Conservation (phyloP, 805 yeast species). For the Starmera quercuum region DNA sequence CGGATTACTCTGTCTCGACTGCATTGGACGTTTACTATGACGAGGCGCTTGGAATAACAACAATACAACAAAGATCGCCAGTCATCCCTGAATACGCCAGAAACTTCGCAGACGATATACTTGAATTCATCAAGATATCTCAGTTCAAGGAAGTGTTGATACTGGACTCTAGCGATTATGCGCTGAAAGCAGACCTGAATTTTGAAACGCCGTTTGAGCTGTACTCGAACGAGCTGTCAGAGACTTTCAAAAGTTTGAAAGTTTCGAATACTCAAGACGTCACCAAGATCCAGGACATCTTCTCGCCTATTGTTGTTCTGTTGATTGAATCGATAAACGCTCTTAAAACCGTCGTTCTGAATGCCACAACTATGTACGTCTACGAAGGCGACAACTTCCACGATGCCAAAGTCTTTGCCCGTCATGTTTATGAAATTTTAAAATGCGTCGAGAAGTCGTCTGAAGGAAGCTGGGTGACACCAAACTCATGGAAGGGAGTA, state of each 20-base stretch:
- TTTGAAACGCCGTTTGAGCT: constrained; percentile 9
- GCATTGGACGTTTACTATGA: constrained; percentile 59
- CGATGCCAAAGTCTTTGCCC: constrained; percentile 56
- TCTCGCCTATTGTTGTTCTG: constrained; percentile 10
- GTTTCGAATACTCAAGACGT: constrained; percentile 4
- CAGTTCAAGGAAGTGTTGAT: constrained; percentile 42
- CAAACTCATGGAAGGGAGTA: constrained; percentile 78
- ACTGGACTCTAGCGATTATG: constrained; percentile 70
- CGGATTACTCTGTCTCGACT: constrained; percentile 34
- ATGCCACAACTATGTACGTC: constrained; percentile 51
- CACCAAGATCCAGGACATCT: constrained; percentile 3
- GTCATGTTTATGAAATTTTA: constrained; percentile 20
- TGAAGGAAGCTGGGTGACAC: constrained; percentile 45
- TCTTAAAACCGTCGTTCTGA: constrained; percentile 16
- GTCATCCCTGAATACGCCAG: constrained; percentile 55
- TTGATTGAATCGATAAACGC: constrained; percentile 5
- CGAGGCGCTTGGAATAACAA: constrained; percentile 31
- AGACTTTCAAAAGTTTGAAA: constrained; percentile 11
- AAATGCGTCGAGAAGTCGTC: too few relatives aligned
- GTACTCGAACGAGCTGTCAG: constrained; percentile 11
- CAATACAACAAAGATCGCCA: constrained; percentile 84
- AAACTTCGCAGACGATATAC: constrained; percentile 42
- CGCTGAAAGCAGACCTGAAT: constrained; percentile 24
- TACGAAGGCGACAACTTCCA: constrained; percentile 86
- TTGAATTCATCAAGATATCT: constrained; percentile 39